Evolutionary conservation across 129 eudicot genomes (phyloP).

Genomic region (Mikania micrantha): DNA sequence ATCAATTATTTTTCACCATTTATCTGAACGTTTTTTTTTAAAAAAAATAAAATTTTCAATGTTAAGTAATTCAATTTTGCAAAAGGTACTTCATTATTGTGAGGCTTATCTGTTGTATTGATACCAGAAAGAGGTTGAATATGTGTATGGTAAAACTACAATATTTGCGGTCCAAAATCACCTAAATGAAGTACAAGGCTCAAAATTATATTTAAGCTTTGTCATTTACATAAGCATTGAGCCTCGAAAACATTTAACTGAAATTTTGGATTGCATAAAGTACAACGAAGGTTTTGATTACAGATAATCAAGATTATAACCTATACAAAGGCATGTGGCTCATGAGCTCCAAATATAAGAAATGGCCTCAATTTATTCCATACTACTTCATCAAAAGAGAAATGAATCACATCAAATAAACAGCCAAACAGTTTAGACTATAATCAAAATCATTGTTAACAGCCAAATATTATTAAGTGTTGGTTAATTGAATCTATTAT

Average conservation of each 20-base stretch:
- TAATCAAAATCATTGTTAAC: slow-evolving; percentile 3
- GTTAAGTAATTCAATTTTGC: too few species aligned
- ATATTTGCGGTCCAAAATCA: slow-evolving; percentile 11
- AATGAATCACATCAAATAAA: not conserved
- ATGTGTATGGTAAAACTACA: not conserved
- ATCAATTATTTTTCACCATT: too few species aligned
- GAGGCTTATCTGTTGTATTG: too few species aligned
- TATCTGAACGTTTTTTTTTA: too few species aligned
- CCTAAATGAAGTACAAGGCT: not conserved
- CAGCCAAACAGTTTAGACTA: not conserved
- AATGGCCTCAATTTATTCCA: not conserved
- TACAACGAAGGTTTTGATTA: too few species aligned
- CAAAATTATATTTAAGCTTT: not conserved
- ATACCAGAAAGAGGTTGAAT: not conserved
- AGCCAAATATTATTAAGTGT: not conserved
- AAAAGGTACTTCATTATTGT: too few species aligned
- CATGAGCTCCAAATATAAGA: not conserved
- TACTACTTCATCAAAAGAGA: not conserved
- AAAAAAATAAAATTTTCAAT: too few species aligned
- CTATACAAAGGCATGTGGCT: too few species aligned
- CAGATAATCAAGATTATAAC: too few species aligned
- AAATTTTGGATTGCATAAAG: too few species aligned
- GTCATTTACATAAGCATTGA: too few species aligned
- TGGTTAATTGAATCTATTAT: not conserved
- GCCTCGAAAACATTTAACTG: not conserved